These are phyloP conservation scores for Exidia glandulosa DNA, from an alignment of 768 basidiomycete species.

Conservation along the genomic window DNA sequence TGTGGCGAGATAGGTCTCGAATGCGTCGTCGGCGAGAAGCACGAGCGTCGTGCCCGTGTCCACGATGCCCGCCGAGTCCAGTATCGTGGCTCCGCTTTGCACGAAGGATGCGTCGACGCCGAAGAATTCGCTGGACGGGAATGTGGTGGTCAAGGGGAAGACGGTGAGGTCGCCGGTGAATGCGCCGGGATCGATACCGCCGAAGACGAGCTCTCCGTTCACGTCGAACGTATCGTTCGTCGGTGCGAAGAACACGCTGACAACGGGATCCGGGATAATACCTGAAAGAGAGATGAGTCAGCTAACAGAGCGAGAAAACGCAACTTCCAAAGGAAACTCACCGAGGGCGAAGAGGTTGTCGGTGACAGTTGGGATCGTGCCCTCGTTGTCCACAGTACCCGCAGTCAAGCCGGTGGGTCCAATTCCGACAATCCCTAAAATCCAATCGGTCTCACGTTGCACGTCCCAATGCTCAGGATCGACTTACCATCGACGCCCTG, in stretches of 20 bases:
- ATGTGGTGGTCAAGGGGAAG: conserved; percentile 32
- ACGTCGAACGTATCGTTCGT: conserved; percentile 15
- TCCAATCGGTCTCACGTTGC: too few relatives aligned
- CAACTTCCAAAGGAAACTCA: too few relatives aligned
- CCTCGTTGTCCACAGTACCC: conserved; percentile 17
- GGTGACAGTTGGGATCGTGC: conserved; percentile 42
- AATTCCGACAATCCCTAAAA: conserved; percentile 30
- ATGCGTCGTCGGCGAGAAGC: conserved; percentile 29
- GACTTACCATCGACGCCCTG: conserved; percentile 38
- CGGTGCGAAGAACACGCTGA: conserved; percentile 45
- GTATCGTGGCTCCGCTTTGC: conserved; percentile 20
- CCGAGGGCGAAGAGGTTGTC: conserved; percentile 42
- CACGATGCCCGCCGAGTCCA: conserved; percentile 33
- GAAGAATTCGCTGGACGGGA: conserved; percentile 33
- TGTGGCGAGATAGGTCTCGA: conserved; percentile 40
- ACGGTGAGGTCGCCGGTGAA: conserved; percentile 23
- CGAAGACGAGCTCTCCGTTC: conserved; percentile 49
- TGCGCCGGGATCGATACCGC: conserved; percentile 35
- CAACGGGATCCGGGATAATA: conserved; percentile 30
- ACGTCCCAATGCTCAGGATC: too few relatives aligned
- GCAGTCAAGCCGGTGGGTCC: conserved; percentile 35
- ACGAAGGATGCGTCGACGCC: background rate
- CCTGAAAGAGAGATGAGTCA: too few relatives aligned
- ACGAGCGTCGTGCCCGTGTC: conserved; percentile 39
- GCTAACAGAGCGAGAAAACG: too few relatives aligned